Conservation (phyloP, 2,329 filamentous ascomycete genomes). For the Talaromyces islandicus region DNA sequence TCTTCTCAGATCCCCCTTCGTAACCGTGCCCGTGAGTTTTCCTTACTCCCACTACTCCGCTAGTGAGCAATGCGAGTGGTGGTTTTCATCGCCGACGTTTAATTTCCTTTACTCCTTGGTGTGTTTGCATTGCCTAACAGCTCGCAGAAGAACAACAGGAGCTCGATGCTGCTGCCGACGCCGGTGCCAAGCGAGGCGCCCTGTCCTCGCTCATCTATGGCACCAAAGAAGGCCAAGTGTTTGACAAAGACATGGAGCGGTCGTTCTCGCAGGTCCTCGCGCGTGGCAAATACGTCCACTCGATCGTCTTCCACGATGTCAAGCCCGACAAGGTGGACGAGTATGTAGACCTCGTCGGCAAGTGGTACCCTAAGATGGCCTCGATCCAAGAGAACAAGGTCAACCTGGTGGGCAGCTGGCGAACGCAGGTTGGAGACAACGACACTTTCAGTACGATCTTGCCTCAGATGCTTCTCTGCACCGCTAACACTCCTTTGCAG, state of each 20-base stretch:
- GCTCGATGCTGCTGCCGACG: conserved; percentile 52
- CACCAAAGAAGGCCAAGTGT: conserved; percentile 87
- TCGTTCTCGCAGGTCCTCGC: conserved; percentile 94
- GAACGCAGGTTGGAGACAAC: conserved; percentile 93
- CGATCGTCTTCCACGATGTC: conserved; percentile 93
- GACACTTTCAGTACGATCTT: conserved; percentile 80
- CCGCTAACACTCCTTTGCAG: conserved; percentile 41
- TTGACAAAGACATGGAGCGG: conserved; percentile 92
- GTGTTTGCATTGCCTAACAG: conserved; percentile 36
- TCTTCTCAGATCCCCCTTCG: conserved; percentile 35
- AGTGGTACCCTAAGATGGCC: conserved; percentile 90
- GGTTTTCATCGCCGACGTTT: conserved; percentile 34
- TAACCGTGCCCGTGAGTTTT: conserved; percentile 31
- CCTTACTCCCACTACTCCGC: conserved; percentile 37
- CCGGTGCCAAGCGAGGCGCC: conserved; percentile 61
- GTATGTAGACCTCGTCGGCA: conserved; percentile 81
- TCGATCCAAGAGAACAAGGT: conserved; percentile 82
- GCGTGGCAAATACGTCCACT: conserved; percentile 96
- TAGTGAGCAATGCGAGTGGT: conserved; percentile 41
- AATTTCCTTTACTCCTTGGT: conserved; percentile 36
- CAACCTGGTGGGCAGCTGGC: conserved; percentile 94
- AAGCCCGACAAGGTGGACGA: conserved; percentile 94
- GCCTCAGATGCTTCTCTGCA: not conserved
- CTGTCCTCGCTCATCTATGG: conserved; percentile 91
- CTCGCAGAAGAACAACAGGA: conserved; percentile 53